These are phyloP conservation scores for Debaryomycetaceae sp. DNA, from an alignment of 1,139 yeast species.

Conservation along the genomic window DNA sequence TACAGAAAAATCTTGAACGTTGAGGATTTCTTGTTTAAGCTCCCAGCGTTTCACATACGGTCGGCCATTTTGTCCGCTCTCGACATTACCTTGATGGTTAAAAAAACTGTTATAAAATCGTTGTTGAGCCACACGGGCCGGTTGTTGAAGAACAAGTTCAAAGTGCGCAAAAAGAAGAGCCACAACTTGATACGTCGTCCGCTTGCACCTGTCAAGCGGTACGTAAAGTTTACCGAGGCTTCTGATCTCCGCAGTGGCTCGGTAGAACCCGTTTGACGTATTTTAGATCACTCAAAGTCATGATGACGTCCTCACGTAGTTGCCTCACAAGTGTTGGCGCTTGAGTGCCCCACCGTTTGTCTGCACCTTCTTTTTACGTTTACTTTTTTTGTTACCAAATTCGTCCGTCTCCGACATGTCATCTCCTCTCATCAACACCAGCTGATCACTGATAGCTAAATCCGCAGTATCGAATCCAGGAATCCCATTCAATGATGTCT, in stretches of 20 bases:
- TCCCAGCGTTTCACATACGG: constrained; percentile 50
- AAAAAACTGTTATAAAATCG: constrained; percentile 48
- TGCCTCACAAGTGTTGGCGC: constrained; percentile 30
- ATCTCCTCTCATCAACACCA: constrained; percentile 39
- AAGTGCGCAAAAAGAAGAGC: constrained; percentile 16
- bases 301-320: too few species aligned
- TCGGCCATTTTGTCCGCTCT: constrained; percentile 48
- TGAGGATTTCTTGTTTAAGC: constrained; percentile 47
- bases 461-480: constrained; percentile 74
- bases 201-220: constrained; percentile 23
- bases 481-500: constrained; percentile 66
- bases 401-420: constrained; percentile 39
- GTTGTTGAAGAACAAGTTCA: constrained; percentile 52
- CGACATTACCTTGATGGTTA: constrained; percentile 51
- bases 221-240: constrained; percentile 23
- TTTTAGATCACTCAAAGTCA: too few species aligned
- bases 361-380: constrained; percentile 30
- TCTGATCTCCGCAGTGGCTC: constrained; percentile 12
- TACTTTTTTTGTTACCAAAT: constrained; percentile 24
- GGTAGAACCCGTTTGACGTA: constrained; percentile 3
- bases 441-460: constrained; percentile 59
- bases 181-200: constrained; percentile 14
- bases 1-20: constrained; percentile 57
- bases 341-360: constrained; percentile 29
- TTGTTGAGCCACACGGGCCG: constrained; percentile 57